Base-by-base conservation (phyloP, 2,329 filamentous ascomycete genomes). In the Didymella pomorum region DNA sequence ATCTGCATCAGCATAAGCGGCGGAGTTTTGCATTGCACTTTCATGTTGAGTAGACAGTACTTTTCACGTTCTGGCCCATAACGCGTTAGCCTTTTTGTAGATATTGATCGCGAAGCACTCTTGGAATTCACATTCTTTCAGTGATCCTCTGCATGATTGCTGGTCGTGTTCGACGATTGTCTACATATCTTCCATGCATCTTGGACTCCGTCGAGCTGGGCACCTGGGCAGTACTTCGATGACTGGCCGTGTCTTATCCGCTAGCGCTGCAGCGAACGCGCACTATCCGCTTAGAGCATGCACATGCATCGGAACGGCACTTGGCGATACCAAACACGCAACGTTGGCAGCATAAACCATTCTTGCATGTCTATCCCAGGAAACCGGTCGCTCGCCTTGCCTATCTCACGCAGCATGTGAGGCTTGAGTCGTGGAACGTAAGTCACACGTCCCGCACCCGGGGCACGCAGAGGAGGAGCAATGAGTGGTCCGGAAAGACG, bases 1-100 rank as follows among this genome's bases (percentile, higher is more conserved):
- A 59, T 59, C 52, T 43, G 57, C 51, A 60, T 60, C 47, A 60
- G 57, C 57, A 60, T 60, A 51, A 52, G 57, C 52, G 52, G 46
- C 52, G 57, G 57, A 60, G 57, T 60, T 60, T 48, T 54, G 56
- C 51, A 54, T 58, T 39, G 45, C n/a, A 45, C 20, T 39, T 42
- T 50, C 11, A 20, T 42, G 31, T 21, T 42, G n/a, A 39, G 46
- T 33, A 39, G 28, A 39, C n/a, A 11, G 20, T 26, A 29, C 28
- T 31, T 14, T 37, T 43, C 31, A 48, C 42, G 54, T 57, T 52
- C 26, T 25, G 20, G 52, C 16, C 23, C 20, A 20, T 47, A 20
- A 39, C 47, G 4, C 9, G 10, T 25, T 35, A 14, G 31, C 31
- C 10, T 45, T 23, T 4, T 12, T 58, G 56, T 53, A 58, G 39